Conservation (phyloP, 2,329 filamentous ascomycete genomes). For the Fusarium dlaminii region DNA sequence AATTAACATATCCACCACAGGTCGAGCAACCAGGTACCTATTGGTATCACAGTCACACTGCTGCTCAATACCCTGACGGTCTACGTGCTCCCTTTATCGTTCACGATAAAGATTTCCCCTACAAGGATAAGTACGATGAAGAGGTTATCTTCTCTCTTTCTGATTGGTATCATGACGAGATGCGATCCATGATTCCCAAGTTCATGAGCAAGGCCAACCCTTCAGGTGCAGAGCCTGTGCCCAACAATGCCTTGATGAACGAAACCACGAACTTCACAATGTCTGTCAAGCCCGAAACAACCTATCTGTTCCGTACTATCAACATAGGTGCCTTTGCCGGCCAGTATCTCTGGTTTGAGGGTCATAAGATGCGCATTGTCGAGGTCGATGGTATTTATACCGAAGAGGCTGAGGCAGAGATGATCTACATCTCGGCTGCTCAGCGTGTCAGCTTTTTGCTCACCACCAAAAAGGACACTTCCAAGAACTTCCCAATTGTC, state of each 20-base stretch:
- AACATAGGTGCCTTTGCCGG: conserved; percentile 78
- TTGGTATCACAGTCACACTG: conserved; percentile 80
- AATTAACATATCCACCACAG: conserved; percentile 46
- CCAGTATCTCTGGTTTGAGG: conserved; percentile 74
- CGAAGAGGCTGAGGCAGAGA: conserved; percentile 65
- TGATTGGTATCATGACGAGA: conserved; percentile 75
- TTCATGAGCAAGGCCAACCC: conserved; percentile 66
- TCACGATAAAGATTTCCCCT: conserved; percentile 70
- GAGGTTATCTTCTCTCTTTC: conserved; percentile 72
- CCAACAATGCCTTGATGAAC: conserved; percentile 75
- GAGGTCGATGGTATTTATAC: conserved; percentile 79
- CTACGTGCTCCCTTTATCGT: conserved; percentile 71
- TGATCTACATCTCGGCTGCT: conserved; percentile 73
- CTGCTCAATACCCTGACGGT: conserved; percentile 76
- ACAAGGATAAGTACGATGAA: conserved; percentile 65
- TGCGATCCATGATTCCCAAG: conserved; percentile 55
- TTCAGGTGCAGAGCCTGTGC: conserved; percentile 71
- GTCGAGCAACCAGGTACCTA: conserved; percentile 76
- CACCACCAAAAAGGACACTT: conserved; percentile 70
- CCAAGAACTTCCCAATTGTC: conserved; percentile 73
- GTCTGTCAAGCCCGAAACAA: conserved; percentile 71
- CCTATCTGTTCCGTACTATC: conserved; percentile 76
- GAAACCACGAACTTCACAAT: conserved; percentile 71
- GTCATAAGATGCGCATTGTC: conserved; percentile 73
- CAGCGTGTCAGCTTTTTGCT: conserved; percentile 72